Evolutionary conservation across 179 eudicot genomes (phyloP).

Genomic region (Pouteria campechiana): DNA sequence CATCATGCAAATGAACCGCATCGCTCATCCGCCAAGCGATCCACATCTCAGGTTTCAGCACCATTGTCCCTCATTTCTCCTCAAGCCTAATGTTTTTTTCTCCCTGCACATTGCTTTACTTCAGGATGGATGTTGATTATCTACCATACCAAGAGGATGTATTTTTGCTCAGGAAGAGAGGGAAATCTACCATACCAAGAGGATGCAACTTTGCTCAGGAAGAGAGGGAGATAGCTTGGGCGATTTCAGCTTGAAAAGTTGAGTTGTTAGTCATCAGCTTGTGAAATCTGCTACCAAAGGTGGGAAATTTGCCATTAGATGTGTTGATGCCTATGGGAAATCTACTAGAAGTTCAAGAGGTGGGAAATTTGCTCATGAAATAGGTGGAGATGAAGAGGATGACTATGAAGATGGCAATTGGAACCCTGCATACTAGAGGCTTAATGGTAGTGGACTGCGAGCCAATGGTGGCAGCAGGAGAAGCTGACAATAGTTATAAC

Average conservation of each 20-base stretch:
- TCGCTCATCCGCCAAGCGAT: too few species aligned
- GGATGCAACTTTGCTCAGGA: too few species aligned
- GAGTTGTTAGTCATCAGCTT: too few species aligned
- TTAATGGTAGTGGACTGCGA: slow-evolving; percentile 28
- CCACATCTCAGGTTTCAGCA: background rate
- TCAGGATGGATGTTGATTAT: slow-evolving; percentile 95
- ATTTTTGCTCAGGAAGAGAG: slow-evolving; percentile 82
- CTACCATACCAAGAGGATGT: slow-evolving; percentile 97
- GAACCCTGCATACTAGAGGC: slow-evolving; percentile 29
- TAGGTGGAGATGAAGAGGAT: slow-evolving; percentile 33
- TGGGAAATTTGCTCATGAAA: slow-evolving; percentile 31
- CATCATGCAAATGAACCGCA: too few species aligned
- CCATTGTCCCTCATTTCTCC: background rate
- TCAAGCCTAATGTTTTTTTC: background rate
- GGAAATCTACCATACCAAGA: slow-evolving; percentile 93
- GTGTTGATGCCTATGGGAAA: too few species aligned
- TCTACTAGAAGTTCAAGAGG: slow-evolving; percentile 59
- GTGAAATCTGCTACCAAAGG: too few species aligned
- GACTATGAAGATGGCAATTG: slow-evolving; percentile 44
- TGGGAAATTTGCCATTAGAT: too few species aligned
- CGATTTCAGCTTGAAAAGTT: too few species aligned
- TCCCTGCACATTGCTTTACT: background rate
- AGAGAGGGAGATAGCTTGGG: too few species aligned
- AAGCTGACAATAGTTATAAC: slow-evolving; percentile 47
- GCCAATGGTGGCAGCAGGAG: slow-evolving; percentile 28